A percentile compares a stretch with the other conserved stretches of the same genome.
phyloP scores from a whole-genome alignment of 2,329 filamentous ascomycete genomes.

The Diaporthe vexans region DNA sequence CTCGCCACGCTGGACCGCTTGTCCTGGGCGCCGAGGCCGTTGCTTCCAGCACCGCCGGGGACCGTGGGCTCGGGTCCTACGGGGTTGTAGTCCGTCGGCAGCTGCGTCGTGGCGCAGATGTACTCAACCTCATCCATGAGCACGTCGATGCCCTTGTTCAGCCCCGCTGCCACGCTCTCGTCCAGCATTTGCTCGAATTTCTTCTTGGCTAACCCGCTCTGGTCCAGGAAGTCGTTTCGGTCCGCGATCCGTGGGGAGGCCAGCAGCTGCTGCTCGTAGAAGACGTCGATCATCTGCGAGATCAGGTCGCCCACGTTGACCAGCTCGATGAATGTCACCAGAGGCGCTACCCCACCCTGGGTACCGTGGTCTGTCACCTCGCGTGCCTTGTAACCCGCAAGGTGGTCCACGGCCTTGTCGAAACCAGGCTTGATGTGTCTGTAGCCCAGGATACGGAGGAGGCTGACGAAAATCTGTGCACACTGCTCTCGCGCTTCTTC shows the following conservation, averaged over 20 bases:
- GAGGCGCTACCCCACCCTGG: slow-evolving; percentile 81
- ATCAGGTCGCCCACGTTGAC: slow-evolving; percentile 99
- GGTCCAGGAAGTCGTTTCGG: slow-evolving; percentile 93
- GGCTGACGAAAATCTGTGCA: slow-evolving; percentile 85
- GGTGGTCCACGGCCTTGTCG: slow-evolving; percentile 90
- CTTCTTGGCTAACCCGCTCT: slow-evolving; percentile 94
- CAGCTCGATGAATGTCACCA: slow-evolving; percentile 95
- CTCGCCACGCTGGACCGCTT: slow-evolving; percentile 40
- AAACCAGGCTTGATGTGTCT: slow-evolving; percentile 94
- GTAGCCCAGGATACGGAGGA: slow-evolving; percentile 87
- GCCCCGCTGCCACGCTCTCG: slow-evolving; percentile 92
- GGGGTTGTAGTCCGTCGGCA: slow-evolving; percentile 92
- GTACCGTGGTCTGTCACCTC: slow-evolving; percentile 80
- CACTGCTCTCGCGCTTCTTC: slow-evolving; percentile 91
- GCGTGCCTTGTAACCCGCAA: slow-evolving; percentile 91
- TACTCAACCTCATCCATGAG: slow-evolving; percentile 99
- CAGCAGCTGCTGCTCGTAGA: slow-evolving; percentile 92
- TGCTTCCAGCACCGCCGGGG: slow-evolving; percentile 38
- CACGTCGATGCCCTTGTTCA: slow-evolving; percentile 98
- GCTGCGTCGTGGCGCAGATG: slow-evolving; percentile 88
- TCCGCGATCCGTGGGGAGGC: slow-evolving; percentile 86
- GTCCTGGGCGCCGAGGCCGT: slow-evolving; percentile 49
- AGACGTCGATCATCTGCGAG: slow-evolving; percentile 98
- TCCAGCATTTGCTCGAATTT: slow-evolving; percentile 99
- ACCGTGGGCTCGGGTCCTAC: slow-evolving; percentile 53